Percentiles rank a stretch among this genome's conserved stretches.
Conservation (phyloP, 495 filamentous ascomycete species). For the Aspergillus affinis region DNA sequence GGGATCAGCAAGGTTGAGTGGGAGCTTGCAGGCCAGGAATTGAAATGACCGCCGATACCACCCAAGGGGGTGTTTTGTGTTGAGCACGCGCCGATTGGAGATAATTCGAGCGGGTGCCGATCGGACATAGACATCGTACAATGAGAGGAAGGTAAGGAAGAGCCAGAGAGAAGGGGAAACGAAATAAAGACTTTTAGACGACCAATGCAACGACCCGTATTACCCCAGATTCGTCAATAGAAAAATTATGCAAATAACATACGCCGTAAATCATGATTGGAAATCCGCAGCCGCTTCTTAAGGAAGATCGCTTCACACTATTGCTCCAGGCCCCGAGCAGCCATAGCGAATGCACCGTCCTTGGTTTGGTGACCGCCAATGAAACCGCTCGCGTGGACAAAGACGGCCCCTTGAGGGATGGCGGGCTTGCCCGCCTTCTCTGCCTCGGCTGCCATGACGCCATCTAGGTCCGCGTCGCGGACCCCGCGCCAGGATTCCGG, state of each 20-base stretch:
- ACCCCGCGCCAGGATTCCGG: conserved; percentile 90
- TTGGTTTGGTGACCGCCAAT: conserved; percentile 92
- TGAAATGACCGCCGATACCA: conserved; percentile 6
- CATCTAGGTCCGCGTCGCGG: conserved; percentile 78
- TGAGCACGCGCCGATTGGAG: not conserved
- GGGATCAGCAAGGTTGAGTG: conserved; percentile 29
- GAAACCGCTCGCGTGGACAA: conserved; percentile 93
- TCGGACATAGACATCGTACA: not conserved
- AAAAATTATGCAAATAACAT: not conserved
- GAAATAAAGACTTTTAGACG: not conserved
- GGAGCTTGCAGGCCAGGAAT: conserved; percentile 21
- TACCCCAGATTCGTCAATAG: not conserved
- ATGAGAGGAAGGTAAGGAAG: not conserved
- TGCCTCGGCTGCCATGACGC: conserved; percentile 63
- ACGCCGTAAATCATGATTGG: not conserved
- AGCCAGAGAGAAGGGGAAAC: not conserved
- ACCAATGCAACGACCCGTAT: not conserved
- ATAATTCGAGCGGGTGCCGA: not conserved
- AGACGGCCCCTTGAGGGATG: conserved; percentile 68
- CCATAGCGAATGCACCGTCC: conserved; percentile 88
- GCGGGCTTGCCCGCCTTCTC: conserved; percentile 38
- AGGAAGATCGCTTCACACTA: conserved; percentile 20
- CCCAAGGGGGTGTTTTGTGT: not conserved
- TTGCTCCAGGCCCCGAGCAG: conserved; percentile 64
- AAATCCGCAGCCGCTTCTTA: not conserved